Evolutionary conservation across 2,329 filamentous ascomycete species (phyloP).

Genomic region (Cercospora sp.): DNA sequence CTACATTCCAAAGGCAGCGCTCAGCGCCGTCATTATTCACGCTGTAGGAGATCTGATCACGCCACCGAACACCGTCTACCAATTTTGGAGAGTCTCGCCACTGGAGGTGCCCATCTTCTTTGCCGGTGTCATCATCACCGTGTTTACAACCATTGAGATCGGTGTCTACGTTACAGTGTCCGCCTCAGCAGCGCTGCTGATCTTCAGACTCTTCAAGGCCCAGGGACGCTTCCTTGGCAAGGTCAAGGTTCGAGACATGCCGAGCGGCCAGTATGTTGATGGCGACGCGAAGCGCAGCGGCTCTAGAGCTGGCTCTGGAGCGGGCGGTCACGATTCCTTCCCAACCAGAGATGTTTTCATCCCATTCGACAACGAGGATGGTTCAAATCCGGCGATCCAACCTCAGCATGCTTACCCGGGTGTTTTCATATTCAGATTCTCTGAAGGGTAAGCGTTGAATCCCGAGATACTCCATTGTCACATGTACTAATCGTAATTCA

Average conservation of each 20-base stretch:
- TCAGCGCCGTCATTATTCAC: conserved; percentile 91
- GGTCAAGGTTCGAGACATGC: conserved; percentile 79
- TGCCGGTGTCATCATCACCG: conserved; percentile 81
- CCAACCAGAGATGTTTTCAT: conserved; percentile 77
- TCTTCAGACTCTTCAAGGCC: conserved; percentile 82
- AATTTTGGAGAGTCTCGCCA: conserved; percentile 92
- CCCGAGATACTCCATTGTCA: too few relatives aligned
- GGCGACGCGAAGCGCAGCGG: conserved; percentile 19
- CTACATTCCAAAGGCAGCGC: conserved; percentile 80
- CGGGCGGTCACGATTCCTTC: conserved; percentile 46
- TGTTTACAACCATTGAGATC: conserved; percentile 86
- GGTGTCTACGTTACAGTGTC: conserved; percentile 87
- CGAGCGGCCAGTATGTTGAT: background rate
- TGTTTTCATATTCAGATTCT: conserved; percentile 92
- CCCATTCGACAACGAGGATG: conserved; percentile 82
- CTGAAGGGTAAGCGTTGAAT: conserved; percentile 60
- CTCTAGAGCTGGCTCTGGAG: conserved; percentile 22
- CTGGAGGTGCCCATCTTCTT: conserved; percentile 92
- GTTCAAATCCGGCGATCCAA: conserved; percentile 80
- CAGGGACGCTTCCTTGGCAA: conserved; percentile 80
- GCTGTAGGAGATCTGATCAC: conserved; percentile 92
- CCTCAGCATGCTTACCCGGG: conserved; percentile 84
- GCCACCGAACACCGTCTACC: conserved; percentile 84
- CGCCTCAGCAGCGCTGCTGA: conserved; percentile 72
- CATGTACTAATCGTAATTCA: background rate